A percentile compares a stretch with the other conserved stretches of the same genome.
Conservation (phyloP, 2,329 filamentous ascomycete species). For the Malbranchea zuffiana region DNA sequence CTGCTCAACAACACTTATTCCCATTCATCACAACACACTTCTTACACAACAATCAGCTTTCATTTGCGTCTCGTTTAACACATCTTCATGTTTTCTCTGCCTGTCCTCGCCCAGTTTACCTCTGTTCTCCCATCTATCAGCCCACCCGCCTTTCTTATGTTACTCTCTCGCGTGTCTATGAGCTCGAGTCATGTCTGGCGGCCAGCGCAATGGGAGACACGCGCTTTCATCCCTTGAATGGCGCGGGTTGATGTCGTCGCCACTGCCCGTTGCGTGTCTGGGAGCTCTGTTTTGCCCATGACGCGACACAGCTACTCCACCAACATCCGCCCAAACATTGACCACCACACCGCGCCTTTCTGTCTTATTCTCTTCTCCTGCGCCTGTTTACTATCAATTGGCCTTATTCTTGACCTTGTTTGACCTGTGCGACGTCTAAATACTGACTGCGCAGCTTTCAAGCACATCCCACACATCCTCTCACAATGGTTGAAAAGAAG, state of each 20-base stretch:
- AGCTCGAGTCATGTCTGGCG: slow-evolving; percentile 13
- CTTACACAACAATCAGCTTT: not conserved
- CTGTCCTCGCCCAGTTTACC: slow-evolving; percentile 16
- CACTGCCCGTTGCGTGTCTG: not conserved
- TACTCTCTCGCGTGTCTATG: not conserved
- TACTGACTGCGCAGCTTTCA: not conserved
- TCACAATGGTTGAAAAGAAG: slow-evolving; percentile 59
- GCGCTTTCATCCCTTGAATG: not conserved
- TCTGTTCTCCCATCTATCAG: slow-evolving; percentile 17
- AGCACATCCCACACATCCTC: slow-evolving; percentile 10
- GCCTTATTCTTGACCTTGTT: not conserved
- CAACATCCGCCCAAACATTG: too few relatives aligned
- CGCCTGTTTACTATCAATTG: slow-evolving; percentile 1
- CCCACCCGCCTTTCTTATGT: slow-evolving; percentile 15
- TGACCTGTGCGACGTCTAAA: not conserved
- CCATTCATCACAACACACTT: slow-evolving; percentile 2
- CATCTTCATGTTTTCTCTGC: slow-evolving; percentile 15
- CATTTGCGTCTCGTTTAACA: slow-evolving; percentile 5
- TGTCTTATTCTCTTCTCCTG: not conserved
- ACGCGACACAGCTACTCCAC: not conserved
- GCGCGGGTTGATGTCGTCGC: not conserved
- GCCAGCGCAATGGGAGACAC: slow-evolving; percentile 5
- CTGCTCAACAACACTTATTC: slow-evolving; percentile 4
- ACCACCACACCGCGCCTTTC: not conserved
- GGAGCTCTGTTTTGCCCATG: not conserved